Percentiles rank a stretch among this genome's conserved stretches.
These are phyloP conservation scores for Phanerochaete sordida DNA, from an alignment of 768 basidiomycete genomes.

Conservation along the genomic window DNA sequence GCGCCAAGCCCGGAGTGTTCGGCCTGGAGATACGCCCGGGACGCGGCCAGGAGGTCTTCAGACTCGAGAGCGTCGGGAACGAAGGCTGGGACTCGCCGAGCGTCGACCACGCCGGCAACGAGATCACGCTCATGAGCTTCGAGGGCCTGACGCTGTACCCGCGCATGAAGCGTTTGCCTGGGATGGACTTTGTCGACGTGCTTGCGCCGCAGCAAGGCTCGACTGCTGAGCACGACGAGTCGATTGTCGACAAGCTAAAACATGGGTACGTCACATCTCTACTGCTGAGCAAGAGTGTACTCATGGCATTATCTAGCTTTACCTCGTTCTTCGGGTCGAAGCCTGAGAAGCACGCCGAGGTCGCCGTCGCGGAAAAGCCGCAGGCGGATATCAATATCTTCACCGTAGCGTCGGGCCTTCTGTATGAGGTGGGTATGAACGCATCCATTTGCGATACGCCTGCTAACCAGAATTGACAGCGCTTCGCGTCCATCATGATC, in stretches of 20 bases:
- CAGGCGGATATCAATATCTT: conserved; percentile 98
- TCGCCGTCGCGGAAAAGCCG: conserved; percentile 22
- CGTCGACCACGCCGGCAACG: conserved; percentile 64
- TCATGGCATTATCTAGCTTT: conserved; percentile 21
- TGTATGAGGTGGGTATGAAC: conserved; percentile 75
- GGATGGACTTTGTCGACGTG: conserved; percentile 83
- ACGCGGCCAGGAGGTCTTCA: conserved; percentile 74
- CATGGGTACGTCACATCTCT: conserved; percentile 40
- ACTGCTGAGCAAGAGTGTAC: too few relatives aligned
- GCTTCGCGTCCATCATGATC: conserved; percentile 98
- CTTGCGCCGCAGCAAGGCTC: conserved; percentile 43
- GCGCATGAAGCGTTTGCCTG: conserved; percentile 59
- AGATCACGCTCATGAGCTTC: conserved; percentile 83
- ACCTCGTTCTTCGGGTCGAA: conserved; percentile 22
- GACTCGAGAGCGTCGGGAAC: conserved; percentile 82
- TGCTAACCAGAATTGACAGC: conserved; percentile 47
- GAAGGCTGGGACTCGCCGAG: conserved; percentile 83
- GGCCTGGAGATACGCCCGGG: conserved; percentile 80
- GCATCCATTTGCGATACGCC: not conserved
- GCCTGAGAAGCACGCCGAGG: conserved; percentile 7
- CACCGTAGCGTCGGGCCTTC: conserved; percentile 93
- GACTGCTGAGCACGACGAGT: conserved; percentile 24
- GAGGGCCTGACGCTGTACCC: conserved; percentile 91
- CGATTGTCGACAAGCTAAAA: conserved; percentile 45
- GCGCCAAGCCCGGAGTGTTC: conserved; percentile 87